Conservation (phyloP, 805 yeast species). For the Millerago galiae region DNA sequence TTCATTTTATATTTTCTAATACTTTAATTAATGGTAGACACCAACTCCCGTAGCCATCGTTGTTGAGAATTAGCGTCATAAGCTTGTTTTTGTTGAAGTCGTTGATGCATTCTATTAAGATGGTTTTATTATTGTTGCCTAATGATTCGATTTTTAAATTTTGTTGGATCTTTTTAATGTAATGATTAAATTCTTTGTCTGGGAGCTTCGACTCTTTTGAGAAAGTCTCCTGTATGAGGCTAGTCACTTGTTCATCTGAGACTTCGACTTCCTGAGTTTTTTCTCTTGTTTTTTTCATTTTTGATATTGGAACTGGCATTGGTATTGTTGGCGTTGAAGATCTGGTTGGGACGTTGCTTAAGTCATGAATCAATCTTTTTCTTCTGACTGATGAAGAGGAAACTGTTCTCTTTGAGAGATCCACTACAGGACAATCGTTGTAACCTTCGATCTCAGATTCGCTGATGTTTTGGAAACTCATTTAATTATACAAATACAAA, state of each 20-base stretch:
- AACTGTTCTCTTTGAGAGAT: background rate
- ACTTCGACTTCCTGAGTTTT: background rate
- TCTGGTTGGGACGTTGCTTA: background rate
- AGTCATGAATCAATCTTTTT: slow-evolving; percentile 1
- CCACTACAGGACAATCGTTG: slow-evolving; percentile 35
- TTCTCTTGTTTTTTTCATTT: background rate
- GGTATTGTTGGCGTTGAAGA: background rate
- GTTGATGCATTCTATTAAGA: background rate
- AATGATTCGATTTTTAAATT: background rate
- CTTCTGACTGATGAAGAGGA: slow-evolving; percentile 1
- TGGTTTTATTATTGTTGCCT: background rate
- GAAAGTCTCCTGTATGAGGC: background rate
- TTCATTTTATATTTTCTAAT: slow-evolving; percentile 30
- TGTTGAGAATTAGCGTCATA: slow-evolving; percentile 48
- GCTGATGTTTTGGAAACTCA: slow-evolving; percentile 31
- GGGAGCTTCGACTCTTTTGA: slow-evolving; percentile 24
- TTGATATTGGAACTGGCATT: background rate
- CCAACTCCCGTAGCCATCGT: slow-evolving; percentile 58
- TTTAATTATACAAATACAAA: background rate
- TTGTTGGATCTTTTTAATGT: slow-evolving; percentile 33
- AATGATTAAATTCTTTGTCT: slow-evolving; percentile 36
- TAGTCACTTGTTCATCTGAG: background rate
- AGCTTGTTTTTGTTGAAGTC: slow-evolving; percentile 28
- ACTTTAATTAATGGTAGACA: slow-evolving; percentile 59
- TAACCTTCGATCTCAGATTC: slow-evolving; percentile 37